Base-by-base conservation (phyloP, 345 rosid genomes). In the Garcia nutans region DNA sequence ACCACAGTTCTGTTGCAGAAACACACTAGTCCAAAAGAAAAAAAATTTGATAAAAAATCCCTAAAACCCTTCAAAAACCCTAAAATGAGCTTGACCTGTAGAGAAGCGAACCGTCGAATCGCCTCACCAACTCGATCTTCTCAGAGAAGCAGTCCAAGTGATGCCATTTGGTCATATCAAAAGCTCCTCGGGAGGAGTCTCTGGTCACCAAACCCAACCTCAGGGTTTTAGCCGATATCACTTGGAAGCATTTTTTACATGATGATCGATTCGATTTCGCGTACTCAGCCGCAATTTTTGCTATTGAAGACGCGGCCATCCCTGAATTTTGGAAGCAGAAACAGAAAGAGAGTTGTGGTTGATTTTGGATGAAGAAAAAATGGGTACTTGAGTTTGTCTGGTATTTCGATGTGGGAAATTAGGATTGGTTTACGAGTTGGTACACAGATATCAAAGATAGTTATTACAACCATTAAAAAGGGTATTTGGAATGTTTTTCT, bases 221-320 rank as follows among this genome's bases (percentile, higher is more conserved):
- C 31, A 88, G 81, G 33, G 87, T 71, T 77, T 90, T 85, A 70
- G 83, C 80, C 0, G 86, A 74, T 0, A 94, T 94, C 11, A 81
- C 44, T 62, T 85, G 74, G 54, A 89, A 89, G 70, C 98, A 94
- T 41, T 75, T 85, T 83, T 91, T 92, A 85, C 97, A 94, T 8
- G 89, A 77, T 20, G 98, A 94, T 24, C 97, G 85, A 65, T 76
- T 87, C 68, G 97, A 94, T 77, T 91, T 94, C 50, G 98, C 94
- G 72, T 94, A 92, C 86, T 92, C 98, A 1, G 90, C 92, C 20
- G 87, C 77, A 70, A 90, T 73, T 72, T 75, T 84, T 42, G 86
- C 16, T 16, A 72, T 57, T 42, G 76, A 23, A 17, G 81, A 57
- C 54, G 79, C 60, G n/a, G 71, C 61, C 60, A 42, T 37, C 33